phyloP scores from a whole-genome alignment of 306 rosid genomes.

The Vigna unguiculata region DNA sequence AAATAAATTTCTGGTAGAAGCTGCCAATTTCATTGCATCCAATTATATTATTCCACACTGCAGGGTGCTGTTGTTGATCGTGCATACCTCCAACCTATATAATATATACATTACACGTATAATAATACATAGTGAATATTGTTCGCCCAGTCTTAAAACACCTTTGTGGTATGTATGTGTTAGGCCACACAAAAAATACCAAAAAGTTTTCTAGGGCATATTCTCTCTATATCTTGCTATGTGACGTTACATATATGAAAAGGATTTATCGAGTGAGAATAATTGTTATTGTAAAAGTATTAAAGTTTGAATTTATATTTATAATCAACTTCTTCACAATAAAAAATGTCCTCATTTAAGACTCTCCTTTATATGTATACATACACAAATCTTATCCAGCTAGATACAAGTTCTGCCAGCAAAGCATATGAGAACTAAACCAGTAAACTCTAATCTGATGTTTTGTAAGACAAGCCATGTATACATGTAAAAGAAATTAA shows the following conservation, averaged over 20 bases:
- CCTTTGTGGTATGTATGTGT: constrained; percentile 21
- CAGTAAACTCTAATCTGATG: constrained; percentile 34
- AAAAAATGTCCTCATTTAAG: too few species aligned
- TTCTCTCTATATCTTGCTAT: constrained; percentile 30
- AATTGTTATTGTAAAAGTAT: background rate
- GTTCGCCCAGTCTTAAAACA: background rate
- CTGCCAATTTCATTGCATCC: constrained; percentile 49
- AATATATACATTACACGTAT: background rate
- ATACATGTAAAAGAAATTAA: background rate
- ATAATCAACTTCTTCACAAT: too few species aligned
- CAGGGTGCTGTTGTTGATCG: constrained; percentile 11
- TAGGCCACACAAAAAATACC: constrained; percentile 49
- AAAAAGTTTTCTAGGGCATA: constrained; percentile 51
- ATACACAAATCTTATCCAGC: background rate
- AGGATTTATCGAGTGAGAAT: background rate
- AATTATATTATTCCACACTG: constrained; percentile 43
- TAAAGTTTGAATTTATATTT: background rate
- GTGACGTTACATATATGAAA: constrained; percentile 25
- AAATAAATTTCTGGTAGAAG: constrained; percentile 43
- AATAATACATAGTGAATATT: background rate
- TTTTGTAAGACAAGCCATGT: constrained; percentile 46
- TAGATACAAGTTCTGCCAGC: constrained; percentile 44
- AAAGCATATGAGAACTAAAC: constrained; percentile 37
- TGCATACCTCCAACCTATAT: background rate
- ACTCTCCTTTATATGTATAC: too few species aligned